Evolutionary conservation across 2,329 filamentous ascomycete species (phyloP).

Genomic region (Helotiales sp.): DNA sequence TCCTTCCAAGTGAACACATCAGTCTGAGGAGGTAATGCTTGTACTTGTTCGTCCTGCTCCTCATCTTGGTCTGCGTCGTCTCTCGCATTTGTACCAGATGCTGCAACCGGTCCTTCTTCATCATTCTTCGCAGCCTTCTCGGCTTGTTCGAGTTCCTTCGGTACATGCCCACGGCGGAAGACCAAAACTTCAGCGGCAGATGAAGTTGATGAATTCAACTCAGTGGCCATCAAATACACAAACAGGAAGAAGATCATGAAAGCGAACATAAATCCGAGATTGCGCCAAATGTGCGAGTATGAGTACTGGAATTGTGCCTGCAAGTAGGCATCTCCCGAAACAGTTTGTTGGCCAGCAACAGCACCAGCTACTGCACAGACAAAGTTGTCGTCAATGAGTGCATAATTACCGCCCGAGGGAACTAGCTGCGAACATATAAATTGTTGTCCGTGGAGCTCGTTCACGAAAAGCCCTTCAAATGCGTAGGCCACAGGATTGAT

Average conservation of each 20-base stretch:
- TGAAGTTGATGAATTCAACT: slow-evolving; percentile 64
- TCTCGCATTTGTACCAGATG: slow-evolving; percentile 7
- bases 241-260: slow-evolving; percentile 63
- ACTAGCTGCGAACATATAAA: slow-evolving; percentile 52
- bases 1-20: slow-evolving; percentile 36
- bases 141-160: slow-evolving; percentile 41
- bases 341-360: slow-evolving; percentile 48
- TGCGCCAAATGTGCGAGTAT: slow-evolving; percentile 43
- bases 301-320: slow-evolving; percentile 57
- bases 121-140: slow-evolving; percentile 31
- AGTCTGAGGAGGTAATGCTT: slow-evolving; percentile 30
- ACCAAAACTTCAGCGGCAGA: slow-evolving; percentile 77
- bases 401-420: slow-evolving; percentile 39
- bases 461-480: slow-evolving; percentile 79
- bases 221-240: slow-evolving; percentile 63
- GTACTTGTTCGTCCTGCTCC: slow-evolving; percentile 28
- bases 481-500: slow-evolving; percentile 63
- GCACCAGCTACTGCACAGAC: slow-evolving; percentile 62
- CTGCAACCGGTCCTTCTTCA: slow-evolving; percentile 22
- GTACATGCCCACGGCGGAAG: slow-evolving; percentile 61
- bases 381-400: slow-evolving; percentile 39
- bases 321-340: slow-evolving; percentile 62
- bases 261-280: slow-evolving; percentile 68
- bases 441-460: slow-evolving; percentile 84
- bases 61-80: slow-evolving; percentile 17